Evolutionary conservation across 2,329 filamentous ascomycete genomes (phyloP), one percentile per base, ranked within the genome.

Genomic region (Ophiostoma himal-ulmi): DNA sequence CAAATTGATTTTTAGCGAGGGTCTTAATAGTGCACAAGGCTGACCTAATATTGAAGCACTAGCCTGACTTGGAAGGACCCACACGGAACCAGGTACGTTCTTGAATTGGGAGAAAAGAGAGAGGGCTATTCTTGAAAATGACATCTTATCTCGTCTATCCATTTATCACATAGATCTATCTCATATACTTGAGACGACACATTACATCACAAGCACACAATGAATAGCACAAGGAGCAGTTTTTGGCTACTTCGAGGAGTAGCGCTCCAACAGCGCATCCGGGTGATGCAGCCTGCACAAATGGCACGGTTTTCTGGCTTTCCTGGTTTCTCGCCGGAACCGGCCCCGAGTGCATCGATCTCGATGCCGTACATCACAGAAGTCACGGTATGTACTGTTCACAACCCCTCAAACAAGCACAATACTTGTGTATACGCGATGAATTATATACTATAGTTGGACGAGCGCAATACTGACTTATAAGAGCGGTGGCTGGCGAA

Each of bases 401-500:
- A 26, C 14, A 30, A 69, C 36, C 20, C 62, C 60, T 14, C 30
- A 14, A 20, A 17, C 17, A 13, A 17, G 34, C 3, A 37, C 17
- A 64, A 34, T 2, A 8, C 57, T 30, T 13, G 17, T 20, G 7
- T 10, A 64, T 20, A 11, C 17, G 60, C 34, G 17, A 36, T 57
- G 22, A 3, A 11, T 5, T 30, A 14, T 62, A n/a, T 3, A 64
- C 2, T 20, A 26, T 10, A 26, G 1, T 14, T 65, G 62, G 20
- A 37, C 60, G 70, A 26, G 14, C 17, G 52, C 22, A 57, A 57
- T 57, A 57, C 80, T 82, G 72, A 81, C 77, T 71, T 68, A 74
- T 44, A 76, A 93, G 91, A 85, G 89, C 76, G 89, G 89, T 74
- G 91, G 91, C 73, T 91, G 90, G 85, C 89, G 90, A 78, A 92